Evolutionary conservation across 768 basidiomycete genomes (phyloP).

Genomic region (Suillus variegatus): DNA sequence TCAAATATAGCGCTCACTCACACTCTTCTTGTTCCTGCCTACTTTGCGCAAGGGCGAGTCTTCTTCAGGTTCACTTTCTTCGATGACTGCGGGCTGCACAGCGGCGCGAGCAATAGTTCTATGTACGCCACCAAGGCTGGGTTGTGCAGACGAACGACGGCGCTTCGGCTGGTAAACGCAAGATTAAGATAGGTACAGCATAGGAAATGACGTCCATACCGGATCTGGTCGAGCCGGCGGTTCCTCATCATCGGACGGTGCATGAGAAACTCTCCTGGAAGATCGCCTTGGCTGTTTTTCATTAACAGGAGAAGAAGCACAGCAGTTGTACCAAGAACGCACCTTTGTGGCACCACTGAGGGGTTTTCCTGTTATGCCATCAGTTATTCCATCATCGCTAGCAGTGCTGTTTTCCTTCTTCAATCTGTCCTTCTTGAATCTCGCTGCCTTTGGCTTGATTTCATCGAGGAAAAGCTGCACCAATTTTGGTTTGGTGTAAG

Average conservation of each 20-base stretch:
- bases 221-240: constrained; percentile 52
- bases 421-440: constrained; percentile 62
- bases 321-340: constrained; percentile 10
- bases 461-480: constrained; percentile 78
- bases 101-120: constrained; percentile 35
- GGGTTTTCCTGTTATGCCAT: constrained; percentile 79
- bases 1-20: constrained; percentile 28
- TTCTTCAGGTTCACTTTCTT: constrained; percentile 81
- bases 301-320: constrained; percentile 9
- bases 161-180: constrained; percentile 62
- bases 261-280: constrained; percentile 65
- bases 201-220: constrained; percentile 39
- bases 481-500: constrained; percentile 76
- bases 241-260: constrained; percentile 46
- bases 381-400: constrained; percentile 81
- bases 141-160: constrained; percentile 78
- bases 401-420: constrained; percentile 70
- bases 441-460: constrained; percentile 58
- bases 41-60: constrained; percentile 61
- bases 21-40: constrained; percentile 59
- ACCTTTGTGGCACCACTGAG: constrained; percentile 53
- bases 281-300: constrained; percentile 47
- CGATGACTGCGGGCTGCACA: constrained; percentile 47
- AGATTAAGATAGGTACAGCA: constrained; percentile 15
- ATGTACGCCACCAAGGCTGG: constrained; percentile 55